Conservation (phyloP, 352 stramenopile genomes). For the Globisporangium nagaii region DNA sequence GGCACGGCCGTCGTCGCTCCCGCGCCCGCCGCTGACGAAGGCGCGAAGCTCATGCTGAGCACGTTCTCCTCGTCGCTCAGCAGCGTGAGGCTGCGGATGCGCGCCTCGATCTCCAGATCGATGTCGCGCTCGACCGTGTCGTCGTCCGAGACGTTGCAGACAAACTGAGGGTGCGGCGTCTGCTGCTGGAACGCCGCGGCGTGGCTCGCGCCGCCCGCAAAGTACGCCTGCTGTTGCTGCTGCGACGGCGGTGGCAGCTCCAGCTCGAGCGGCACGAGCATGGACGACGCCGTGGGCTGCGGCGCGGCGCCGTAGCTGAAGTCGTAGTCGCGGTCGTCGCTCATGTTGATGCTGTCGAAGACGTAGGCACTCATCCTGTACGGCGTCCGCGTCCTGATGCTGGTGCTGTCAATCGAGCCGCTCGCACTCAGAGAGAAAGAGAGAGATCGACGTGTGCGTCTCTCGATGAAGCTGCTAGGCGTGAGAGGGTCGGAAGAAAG, state of each 20-base stretch:
- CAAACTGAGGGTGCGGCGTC: slow-evolving; percentile 20
- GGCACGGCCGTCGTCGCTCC: no score
- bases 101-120: slow-evolving; percentile 67
- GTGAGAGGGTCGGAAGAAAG: slow-evolving; percentile 15
- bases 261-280: slow-evolving; percentile 9
- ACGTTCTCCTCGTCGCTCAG: slow-evolving; percentile 14
- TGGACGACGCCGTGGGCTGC: background rate
- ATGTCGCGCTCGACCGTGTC: slow-evolving; percentile 64
- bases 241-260: no score
- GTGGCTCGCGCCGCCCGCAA: background rate
- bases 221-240: slow-evolving; percentile 7
- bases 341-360: slow-evolving; percentile 12
- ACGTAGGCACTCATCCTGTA: slow-evolving; percentile 16
- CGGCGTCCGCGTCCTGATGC: background rate
- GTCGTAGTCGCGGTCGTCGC: background rate
- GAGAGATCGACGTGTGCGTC: no score
- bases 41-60: slow-evolving; percentile 5
- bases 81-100: slow-evolving; percentile 25
- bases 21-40: background rate
- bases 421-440: background rate
- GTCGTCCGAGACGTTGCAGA: slow-evolving; percentile 54
- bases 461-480: no score
- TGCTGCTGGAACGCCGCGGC: slow-evolving; percentile 4
- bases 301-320: background rate
- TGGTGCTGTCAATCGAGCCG: background rate